These are phyloP conservation scores for Phytophthora megakarya DNA, from an alignment of 352 stramenopile species.

Conservation along the genomic window DNA sequence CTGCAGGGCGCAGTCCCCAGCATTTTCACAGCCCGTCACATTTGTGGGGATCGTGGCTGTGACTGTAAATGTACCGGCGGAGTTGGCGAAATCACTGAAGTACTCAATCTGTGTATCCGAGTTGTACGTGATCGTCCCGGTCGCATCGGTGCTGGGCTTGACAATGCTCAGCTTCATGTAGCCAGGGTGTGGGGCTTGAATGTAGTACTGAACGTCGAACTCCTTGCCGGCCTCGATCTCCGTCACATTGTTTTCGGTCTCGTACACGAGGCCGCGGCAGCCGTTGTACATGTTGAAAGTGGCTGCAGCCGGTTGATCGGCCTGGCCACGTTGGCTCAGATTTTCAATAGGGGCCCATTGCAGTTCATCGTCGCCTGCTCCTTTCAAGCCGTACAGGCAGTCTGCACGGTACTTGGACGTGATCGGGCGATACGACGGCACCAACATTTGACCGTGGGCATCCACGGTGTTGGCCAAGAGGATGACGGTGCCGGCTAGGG, in stretches of 20 bases:
- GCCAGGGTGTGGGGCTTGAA: constrained; percentile 60
- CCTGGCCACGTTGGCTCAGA: constrained; percentile 53
- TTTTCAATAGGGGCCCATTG: constrained; percentile 60
- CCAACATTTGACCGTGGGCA: constrained; percentile 44
- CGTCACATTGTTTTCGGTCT: constrained; percentile 48
- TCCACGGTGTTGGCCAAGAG: constrained; percentile 30
- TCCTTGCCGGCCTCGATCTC: constrained; percentile 45
- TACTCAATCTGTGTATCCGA: constrained; percentile 35
- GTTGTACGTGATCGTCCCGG: constrained; percentile 59
- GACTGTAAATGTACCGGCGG: constrained; percentile 43
- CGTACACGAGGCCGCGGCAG: constrained; percentile 62
- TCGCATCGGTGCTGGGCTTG: constrained; percentile 47
- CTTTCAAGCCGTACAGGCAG: constrained; percentile 45
- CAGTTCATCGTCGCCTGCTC: constrained; percentile 57
- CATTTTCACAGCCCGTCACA: constrained; percentile 43
- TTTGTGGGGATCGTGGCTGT: constrained; percentile 41
- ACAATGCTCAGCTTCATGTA: constrained; percentile 57
- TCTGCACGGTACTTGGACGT: constrained; percentile 45
- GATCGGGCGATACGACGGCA: constrained; percentile 41
- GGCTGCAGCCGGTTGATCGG: constrained; percentile 40
- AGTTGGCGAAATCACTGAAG: constrained; percentile 47
- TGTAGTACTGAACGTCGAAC: constrained; percentile 55
- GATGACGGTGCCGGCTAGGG: constrained; percentile 27
- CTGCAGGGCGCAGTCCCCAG: constrained; percentile 39
- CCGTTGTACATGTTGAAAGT: constrained; percentile 70